Conservation (phyloP, 176 grass and related monocot genomes). For the Carex parvula region DNA sequence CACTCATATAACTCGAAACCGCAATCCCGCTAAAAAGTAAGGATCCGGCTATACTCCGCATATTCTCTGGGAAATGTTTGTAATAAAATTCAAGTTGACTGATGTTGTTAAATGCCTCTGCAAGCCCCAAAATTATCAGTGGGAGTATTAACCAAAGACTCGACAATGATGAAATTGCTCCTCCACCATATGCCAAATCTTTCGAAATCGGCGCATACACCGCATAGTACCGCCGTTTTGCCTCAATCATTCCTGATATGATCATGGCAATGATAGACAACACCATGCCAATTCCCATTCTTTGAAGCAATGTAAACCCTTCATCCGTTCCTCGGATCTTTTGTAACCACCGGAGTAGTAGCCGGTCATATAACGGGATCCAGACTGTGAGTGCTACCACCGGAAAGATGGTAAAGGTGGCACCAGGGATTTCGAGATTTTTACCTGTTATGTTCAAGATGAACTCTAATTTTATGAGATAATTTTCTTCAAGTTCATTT, state of each 20-base stretch:
- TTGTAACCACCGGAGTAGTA: slow-evolving; percentile 38
- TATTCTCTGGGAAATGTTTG: slow-evolving; percentile 76
- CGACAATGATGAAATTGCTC: slow-evolving; percentile 32
- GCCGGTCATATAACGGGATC: slow-evolving; percentile 62
- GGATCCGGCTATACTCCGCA: slow-evolving; percentile 67
- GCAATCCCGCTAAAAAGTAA: slow-evolving; percentile 52
- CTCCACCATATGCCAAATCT: background rate
- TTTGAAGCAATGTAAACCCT: slow-evolving; percentile 55
- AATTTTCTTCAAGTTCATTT: background rate
- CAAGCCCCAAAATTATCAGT: slow-evolving; percentile 42
- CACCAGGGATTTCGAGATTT: slow-evolving; percentile 42
- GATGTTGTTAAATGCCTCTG: slow-evolving; percentile 64
- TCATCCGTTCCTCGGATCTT: slow-evolving; percentile 37
- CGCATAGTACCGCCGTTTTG: slow-evolving; percentile 25
- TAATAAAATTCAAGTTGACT: slow-evolving; percentile 82
- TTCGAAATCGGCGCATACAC: background rate
- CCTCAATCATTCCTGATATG: slow-evolving; percentile 34
- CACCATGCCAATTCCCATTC: slow-evolving; percentile 61
- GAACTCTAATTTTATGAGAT: background rate
- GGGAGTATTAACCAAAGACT: slow-evolving; percentile 62
- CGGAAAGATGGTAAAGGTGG: slow-evolving; percentile 54
- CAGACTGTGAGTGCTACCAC: slow-evolving; percentile 57
- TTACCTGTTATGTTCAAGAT: slow-evolving; percentile 6
- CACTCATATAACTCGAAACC: slow-evolving; percentile 52
- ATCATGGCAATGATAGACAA: slow-evolving; percentile 47